Conservation (phyloP, 805 yeast genomes). For the Candida adriatica region DNA sequence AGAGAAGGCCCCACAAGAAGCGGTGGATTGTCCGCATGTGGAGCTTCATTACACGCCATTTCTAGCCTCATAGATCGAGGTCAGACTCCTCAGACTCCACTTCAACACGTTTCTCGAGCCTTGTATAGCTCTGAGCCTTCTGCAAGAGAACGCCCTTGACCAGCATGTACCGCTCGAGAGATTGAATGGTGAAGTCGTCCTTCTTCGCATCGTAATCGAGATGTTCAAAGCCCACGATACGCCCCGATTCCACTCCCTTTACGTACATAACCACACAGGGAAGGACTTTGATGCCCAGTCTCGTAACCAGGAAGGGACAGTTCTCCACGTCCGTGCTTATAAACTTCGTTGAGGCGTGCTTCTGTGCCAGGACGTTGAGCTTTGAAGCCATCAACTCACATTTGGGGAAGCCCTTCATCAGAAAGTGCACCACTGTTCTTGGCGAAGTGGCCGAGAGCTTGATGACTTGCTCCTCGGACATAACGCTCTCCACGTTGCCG, state of each 20-base stretch:
- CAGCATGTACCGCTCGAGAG: slow-evolving; percentile 40
- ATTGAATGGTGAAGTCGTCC: slow-evolving; percentile 38
- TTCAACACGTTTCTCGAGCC: slow-evolving; percentile 11
- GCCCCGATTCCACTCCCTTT: slow-evolving; percentile 49
- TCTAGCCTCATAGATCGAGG: slow-evolving; percentile 27
- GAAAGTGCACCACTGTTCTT: slow-evolving; percentile 53
- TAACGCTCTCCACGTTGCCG: slow-evolving; percentile 36
- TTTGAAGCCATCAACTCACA: slow-evolving; percentile 54
- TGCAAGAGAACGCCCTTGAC: slow-evolving; percentile 21
- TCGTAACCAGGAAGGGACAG: slow-evolving; percentile 67
- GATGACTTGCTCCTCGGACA: slow-evolving; percentile 52
- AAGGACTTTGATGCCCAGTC: slow-evolving; percentile 55
- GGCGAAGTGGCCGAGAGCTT: slow-evolving; percentile 37
- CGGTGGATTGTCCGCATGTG: too few species aligned
- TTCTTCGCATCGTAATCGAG: slow-evolving; percentile 38
- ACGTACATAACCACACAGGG: slow-evolving; percentile 64
- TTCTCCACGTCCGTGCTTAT: slow-evolving; percentile 49
- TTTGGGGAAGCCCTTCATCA: slow-evolving; percentile 50
- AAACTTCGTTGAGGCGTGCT: slow-evolving; percentile 50
- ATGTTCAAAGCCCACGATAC: slow-evolving; percentile 65
- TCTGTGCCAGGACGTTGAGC: slow-evolving; percentile 42
- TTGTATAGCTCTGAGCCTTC: slow-evolving; percentile 27
- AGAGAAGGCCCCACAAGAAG: too few species aligned
- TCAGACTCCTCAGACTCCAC: slow-evolving; percentile 33
- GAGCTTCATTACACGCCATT: too few species aligned